Base-by-base conservation (phyloP, 139 green algal genomes). In the Tetradesmus lagerheimii region DNA sequence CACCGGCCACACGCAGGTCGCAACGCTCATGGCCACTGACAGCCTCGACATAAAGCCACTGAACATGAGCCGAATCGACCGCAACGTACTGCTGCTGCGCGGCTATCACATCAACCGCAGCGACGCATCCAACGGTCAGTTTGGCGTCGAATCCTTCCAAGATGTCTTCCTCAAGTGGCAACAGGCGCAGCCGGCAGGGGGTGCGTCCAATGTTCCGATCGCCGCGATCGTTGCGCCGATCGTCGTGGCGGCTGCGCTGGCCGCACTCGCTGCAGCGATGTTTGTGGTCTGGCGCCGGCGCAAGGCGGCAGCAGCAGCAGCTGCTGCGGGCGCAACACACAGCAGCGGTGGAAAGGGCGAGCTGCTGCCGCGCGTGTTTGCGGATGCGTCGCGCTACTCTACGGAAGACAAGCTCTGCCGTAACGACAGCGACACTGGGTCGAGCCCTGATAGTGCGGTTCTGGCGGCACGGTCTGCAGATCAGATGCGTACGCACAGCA, bases 51-150 rank as follows among this genome's bases (percentile, higher is more conserved):
- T 12, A 11, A 45, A 50, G 16, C 80, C 80, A 4, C 80, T 76
- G 31, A 89, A 89, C 83, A 79, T 89, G 83, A 89, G 64, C 62
- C 12, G 2, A 15, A 5, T 81, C 6, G 29, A 31, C 5, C 31
- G 9, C 37, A 80, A 39, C 23, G 20, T 77, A 11, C 83, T 89
- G 38, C 64, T 89, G 62, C 39, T 89, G 43, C 67, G 45, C 6
- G 43, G 43, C 38, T 90, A 64, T 37, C 85, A 79, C n/a, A 1
- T 84, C 11, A 90, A 90, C 74, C 31, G 75, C 45, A 85, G 45
- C 74, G 18, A 14, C n/a, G 71, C 67, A 4, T 43, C 50, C 14
- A 31, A 15, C 25, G 84, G 84, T 11, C 20, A 62, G 9, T 18
- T 47, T 29, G 86, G 86, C 14, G 23, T 71, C 23, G 35, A 79